Percentiles rank a stretch among this genome's conserved stretches.
phyloP scores from a whole-genome alignment of 2,329 filamentous ascomycete species.

The Madurella mycetomatis region DNA sequence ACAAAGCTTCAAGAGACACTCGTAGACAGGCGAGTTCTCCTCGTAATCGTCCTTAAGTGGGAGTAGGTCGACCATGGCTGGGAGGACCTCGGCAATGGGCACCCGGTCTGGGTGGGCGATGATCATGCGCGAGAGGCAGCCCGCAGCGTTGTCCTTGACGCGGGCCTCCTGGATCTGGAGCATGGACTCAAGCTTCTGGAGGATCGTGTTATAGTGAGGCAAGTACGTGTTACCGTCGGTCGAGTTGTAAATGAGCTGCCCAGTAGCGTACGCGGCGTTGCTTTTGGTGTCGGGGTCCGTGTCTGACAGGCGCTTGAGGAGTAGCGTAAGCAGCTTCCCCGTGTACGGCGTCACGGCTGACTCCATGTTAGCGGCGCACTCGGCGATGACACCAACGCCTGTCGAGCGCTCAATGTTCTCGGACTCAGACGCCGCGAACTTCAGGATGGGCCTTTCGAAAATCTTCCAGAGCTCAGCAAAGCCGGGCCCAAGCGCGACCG shows the following conservation, averaged over 20 bases:
- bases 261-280: slow-evolving; percentile 88
- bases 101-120: slow-evolving; percentile 78
- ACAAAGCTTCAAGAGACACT: slow-evolving; percentile 78
- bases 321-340: slow-evolving; percentile 66
- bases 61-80: slow-evolving; percentile 70
- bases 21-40: slow-evolving; percentile 91
- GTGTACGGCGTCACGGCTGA: slow-evolving; percentile 79
- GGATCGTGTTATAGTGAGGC: slow-evolving; percentile 70
- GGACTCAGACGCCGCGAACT: slow-evolving; percentile 72
- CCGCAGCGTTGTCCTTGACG: slow-evolving; percentile 87
- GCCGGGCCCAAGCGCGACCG: slow-evolving; percentile 71
- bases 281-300: slow-evolving; percentile 90
- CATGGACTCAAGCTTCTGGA: slow-evolving; percentile 80
- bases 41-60: slow-evolving; percentile 92
- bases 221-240: slow-evolving; percentile 69
- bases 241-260: slow-evolving; percentile 78
- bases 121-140: slow-evolving; percentile 90
- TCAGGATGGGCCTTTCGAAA: slow-evolving; percentile 87
- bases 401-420: slow-evolving; percentile 85
- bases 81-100: slow-evolving; percentile 76
- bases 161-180: slow-evolving; percentile 73
- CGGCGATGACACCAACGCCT: slow-evolving; percentile 85
- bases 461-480: slow-evolving; percentile 93
- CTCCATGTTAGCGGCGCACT: slow-evolving; percentile 83
- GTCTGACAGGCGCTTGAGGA: slow-evolving; percentile 82